Evolutionary conservation across 352 stramenopile species (phyloP).

Genomic region (Phytopythium boreale): DNA sequence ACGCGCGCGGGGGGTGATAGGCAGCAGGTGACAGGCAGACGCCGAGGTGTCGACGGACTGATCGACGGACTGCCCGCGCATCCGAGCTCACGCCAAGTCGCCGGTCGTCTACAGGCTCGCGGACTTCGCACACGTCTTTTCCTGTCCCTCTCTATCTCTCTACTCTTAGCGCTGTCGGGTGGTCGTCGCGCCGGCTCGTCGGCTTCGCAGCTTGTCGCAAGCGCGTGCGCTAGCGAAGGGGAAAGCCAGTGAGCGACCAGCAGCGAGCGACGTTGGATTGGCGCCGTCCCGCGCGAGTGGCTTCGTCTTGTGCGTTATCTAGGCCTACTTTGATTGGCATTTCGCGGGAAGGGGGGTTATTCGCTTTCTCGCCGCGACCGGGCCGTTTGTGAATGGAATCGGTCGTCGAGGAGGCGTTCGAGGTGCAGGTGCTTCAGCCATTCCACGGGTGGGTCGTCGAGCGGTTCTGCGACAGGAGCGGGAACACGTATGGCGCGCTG

Average conservation of each 20-base stretch:
- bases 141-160: not conserved
- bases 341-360: not conserved
- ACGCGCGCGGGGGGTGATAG: not conserved
- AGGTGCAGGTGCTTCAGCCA: conserved; percentile 80
- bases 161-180: not conserved
- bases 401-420: conserved; percentile 79
- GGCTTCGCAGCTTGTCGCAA: not conserved
- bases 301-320: not conserved
- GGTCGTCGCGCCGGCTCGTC: not conserved
- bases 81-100: no score
- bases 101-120: no score
- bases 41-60: no score
- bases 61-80: not conserved
- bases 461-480: conserved; percentile 77
- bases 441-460: conserved; percentile 81
- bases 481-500: conserved; percentile 63
- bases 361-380: not conserved
- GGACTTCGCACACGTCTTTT: not conserved
- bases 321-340: not conserved
- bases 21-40: not conserved
- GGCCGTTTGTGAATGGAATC: conserved; percentile 43
- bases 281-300: not conserved
- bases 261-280: not conserved
- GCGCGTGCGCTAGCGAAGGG: not conserved
- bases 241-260: not conserved